Evolutionary conservation across 768 basidiomycete genomes (phyloP).

Genomic region (Boletus rubroflammeus): DNA sequence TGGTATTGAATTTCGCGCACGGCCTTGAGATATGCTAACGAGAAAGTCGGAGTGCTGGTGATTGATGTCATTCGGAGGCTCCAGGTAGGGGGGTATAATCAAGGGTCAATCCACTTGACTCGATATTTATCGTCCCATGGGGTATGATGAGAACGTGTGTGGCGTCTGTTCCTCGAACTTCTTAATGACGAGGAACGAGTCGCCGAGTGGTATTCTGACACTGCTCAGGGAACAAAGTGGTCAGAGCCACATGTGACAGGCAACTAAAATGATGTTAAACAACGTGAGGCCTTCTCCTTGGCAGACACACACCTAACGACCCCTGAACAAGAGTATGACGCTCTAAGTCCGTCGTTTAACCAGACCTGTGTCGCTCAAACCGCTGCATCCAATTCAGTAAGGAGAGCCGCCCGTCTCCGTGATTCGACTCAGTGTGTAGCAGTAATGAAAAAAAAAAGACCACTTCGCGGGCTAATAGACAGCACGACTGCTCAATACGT

Average conservation of each 20-base stretch:
- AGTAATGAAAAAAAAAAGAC: too few species aligned
- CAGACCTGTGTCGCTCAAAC: neutral
- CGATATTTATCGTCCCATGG: neutral
- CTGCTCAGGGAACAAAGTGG: neutral
- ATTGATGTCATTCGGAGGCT: conserved; percentile 6
- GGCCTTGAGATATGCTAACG: conserved; percentile 3
- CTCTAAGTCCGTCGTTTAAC: too few species aligned
- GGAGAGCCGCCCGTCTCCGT: too few species aligned
- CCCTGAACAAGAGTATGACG: neutral
- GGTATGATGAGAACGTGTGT: neutral
- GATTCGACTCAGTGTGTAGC: too few species aligned
- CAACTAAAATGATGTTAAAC: neutral
- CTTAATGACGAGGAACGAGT: neutral
- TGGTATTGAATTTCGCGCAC: conserved; percentile 7
- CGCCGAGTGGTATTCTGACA: neutral
- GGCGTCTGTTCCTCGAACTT: neutral
- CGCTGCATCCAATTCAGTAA: neutral
- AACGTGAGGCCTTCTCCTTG: neutral
- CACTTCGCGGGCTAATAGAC: too few species aligned
- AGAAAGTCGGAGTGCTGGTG: neutral
- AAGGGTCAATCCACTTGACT: neutral
- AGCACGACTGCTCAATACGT: too few species aligned
- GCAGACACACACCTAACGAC: neutral
- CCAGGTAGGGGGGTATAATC: neutral
- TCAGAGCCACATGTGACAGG: too few species aligned